Percentiles rank a stretch among this genome's conserved stretches.
These are phyloP conservation scores for Micractinium conductrix DNA, from an alignment of 139 green algal genomes.

Conservation along the genomic window DNA sequence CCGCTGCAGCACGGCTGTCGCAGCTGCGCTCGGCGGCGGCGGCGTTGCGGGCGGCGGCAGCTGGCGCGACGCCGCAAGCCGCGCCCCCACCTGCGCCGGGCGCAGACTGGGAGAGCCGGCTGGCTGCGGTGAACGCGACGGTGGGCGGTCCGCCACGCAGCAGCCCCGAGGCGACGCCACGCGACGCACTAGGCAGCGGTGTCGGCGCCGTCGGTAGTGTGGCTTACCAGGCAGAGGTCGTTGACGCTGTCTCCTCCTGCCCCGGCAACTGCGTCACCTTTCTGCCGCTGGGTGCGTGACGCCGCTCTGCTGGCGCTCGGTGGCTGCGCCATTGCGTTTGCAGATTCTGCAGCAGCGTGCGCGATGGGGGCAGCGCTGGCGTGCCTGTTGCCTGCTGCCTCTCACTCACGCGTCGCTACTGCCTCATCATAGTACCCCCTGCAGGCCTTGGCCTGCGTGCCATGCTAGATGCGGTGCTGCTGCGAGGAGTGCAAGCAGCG, in stretches of 20 bases:
- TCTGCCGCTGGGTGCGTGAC: conserved; percentile 12
- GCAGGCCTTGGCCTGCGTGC: conserved; percentile 35
- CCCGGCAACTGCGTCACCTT: conserved; percentile 29
- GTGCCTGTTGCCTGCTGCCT: background rate
- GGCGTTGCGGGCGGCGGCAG: background rate
- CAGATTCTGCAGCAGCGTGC: no score
- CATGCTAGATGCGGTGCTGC: conserved; percentile 33
- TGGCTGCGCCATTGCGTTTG: no score
- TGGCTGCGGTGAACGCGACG: conserved; percentile 16
- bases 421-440: background rate
- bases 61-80: no score
- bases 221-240: background rate
- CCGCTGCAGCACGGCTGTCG: background rate
- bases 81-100: no score
- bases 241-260: background rate
- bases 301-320: background rate
- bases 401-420: background rate
- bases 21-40: background rate
- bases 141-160: background rate
- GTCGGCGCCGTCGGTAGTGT: background rate
- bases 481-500: background rate
- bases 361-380: background rate
- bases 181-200: background rate
- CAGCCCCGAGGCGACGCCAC: background rate
- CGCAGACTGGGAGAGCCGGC: conserved; percentile 1